Base-by-base conservation (phyloP, 306 rosid genomes). In the Gastrolobium bilobum region DNA sequence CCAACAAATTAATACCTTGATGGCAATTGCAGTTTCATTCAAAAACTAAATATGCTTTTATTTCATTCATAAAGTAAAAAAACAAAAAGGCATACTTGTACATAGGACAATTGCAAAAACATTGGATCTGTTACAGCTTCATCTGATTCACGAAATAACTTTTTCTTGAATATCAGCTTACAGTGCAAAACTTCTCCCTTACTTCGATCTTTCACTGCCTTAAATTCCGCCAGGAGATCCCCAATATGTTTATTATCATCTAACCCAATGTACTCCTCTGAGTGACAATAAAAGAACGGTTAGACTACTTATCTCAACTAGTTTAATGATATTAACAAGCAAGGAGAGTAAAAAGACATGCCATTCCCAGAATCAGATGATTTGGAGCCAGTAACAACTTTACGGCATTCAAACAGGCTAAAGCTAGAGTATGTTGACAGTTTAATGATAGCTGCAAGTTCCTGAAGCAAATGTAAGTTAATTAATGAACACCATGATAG, bases 121-220 rank as follows among this genome's bases (percentile, higher is more conserved):
- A 94, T 94, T 83, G 96, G 92, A 73, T 92, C 98, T 40, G 93
- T 75, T 26, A 94, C 96, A 61, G 91, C 89, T 90, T 94, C 98
- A 81, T 94, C 98, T n/a, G 96, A 92, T 86, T 94, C 97, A 9
- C 97, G 91, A 86, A 94, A 94, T 53, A 94, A 83, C 77, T 87
- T 94, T 84, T 92, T 94, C 87, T 94, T 94, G 80, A 89, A 90
- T 61, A 86, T 80, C 60, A 94, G 82, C 79, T 94, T 94, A 87
- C 96, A 90, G 59, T 92, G 96, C 92, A 94, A 85, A 70, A 92
- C 90, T 83, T 94, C 98, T 83, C 97, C 98, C 83, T 94, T 94
- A 66, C 89, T 92, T 81, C 92, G 91, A 81, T 94, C 98, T 86
- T 94, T 94, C 71, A 91, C 91, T 47, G 88, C 88, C 91, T 89